Evolutionary conservation across 2,329 filamentous ascomycete genomes (phyloP).

Genomic region (Fusarium albidum): DNA sequence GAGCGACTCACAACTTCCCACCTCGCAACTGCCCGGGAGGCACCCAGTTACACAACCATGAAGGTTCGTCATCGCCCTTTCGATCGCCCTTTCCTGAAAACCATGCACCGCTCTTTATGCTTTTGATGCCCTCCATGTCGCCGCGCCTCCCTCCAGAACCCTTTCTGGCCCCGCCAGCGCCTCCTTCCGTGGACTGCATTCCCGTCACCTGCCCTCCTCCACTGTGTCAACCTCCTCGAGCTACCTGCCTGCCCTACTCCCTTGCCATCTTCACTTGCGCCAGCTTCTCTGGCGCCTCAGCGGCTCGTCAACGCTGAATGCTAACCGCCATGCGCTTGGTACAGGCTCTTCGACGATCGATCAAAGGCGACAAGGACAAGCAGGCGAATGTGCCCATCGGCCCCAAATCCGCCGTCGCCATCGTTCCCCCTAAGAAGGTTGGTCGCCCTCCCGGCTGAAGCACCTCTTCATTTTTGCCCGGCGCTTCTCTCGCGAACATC

Average conservation of each 20-base stretch:
- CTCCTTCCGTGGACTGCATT: constrained; percentile 2
- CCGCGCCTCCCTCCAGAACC: constrained; percentile 11
- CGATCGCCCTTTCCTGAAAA: constrained; percentile 23
- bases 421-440: constrained; percentile 93
- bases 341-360: constrained; percentile 83
- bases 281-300: constrained; percentile 19
- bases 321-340: constrained; percentile 56
- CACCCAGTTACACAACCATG: constrained; percentile 47
- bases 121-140: constrained; percentile 7
- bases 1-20: constrained; percentile 36
- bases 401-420: constrained; percentile 86
- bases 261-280: constrained; percentile 21
- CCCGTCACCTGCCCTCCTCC: constrained; percentile 24
- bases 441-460: constrained; percentile 41
- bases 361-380: constrained; percentile 87
- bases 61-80: constrained; percentile 45
- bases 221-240: constrained; percentile 12
- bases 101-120: constrained; percentile 14
- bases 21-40: constrained; percentile 41
- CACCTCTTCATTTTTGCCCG: constrained; percentile 2
- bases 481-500: constrained; percentile 18
- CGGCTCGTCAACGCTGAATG: constrained; percentile 29
- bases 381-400: constrained; percentile 76
- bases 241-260: constrained; percentile 1
- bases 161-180: constrained; percentile 14